Conservation (phyloP, 2,329 filamentous ascomycete species). For the Helminthosporium solani region DNA sequence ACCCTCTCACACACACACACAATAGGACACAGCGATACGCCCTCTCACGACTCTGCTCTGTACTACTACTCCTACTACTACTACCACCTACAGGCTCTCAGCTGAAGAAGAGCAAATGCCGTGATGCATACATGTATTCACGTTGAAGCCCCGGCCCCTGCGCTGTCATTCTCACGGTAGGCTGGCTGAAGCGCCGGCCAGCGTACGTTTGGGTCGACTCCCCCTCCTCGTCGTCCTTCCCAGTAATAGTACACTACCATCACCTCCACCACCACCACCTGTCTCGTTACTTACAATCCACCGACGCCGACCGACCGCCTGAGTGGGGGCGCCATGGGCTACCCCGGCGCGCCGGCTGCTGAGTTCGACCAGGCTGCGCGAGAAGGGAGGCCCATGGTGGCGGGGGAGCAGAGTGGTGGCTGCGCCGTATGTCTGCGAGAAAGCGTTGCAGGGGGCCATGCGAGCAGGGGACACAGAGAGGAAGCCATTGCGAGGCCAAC, state of each 20-base stretch:
- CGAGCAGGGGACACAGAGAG: constrained; percentile 23
- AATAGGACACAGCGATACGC: no score
- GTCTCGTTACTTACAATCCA: constrained; percentile 8
- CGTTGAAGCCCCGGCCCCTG: constrained; percentile 8
- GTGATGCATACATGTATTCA: not conserved
- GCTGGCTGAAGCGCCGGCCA: constrained; percentile 19
- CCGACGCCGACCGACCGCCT: not conserved
- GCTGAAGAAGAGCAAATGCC: not conserved
- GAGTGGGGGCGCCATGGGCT: constrained; percentile 16
- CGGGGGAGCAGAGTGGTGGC: constrained; percentile 16
- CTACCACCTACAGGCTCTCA: no score
- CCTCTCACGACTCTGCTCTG: no score
- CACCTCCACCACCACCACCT: no score
- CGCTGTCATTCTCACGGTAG: constrained; percentile 15
- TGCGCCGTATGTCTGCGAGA: constrained; percentile 16
- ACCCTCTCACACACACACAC: no score
- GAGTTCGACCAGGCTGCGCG: constrained; percentile 27
- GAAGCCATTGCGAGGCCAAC: constrained; percentile 26
- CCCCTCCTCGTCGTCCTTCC: no score
- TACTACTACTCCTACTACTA: no score
- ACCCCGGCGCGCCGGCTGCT: no score
- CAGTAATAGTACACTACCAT: no score
- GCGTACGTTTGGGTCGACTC: constrained; percentile 10
- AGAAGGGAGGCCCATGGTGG: constrained; percentile 12
- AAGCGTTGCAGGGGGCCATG: constrained; percentile 22